Evolutionary conservation across 495 filamentous ascomycete species (phyloP).

Genomic region (Tuber borchii): DNA sequence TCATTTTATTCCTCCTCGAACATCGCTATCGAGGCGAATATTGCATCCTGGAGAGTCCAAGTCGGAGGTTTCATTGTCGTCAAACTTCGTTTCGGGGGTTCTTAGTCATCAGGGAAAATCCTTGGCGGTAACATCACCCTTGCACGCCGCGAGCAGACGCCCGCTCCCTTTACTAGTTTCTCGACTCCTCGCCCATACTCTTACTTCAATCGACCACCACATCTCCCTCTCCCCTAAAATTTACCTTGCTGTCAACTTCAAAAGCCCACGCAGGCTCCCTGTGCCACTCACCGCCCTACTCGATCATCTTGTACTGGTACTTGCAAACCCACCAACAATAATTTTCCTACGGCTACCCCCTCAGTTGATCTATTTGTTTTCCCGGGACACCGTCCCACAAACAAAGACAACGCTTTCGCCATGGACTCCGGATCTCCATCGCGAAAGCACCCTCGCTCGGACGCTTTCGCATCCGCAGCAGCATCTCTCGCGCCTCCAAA

Average conservation of each 20-base stretch:
- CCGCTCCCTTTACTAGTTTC: background rate
- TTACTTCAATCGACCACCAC: conserved; percentile 20
- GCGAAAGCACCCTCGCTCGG: conserved; percentile 12
- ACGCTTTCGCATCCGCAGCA: conserved; percentile 9
- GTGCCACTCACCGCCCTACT: background rate
- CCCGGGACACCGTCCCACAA: background rate
- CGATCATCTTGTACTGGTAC: background rate
- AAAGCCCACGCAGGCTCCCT: background rate
- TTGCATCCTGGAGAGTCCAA: background rate
- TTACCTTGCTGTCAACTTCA: background rate
- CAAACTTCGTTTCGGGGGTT: background rate
- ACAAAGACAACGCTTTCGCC: conserved; percentile 3
- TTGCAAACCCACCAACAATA: background rate
- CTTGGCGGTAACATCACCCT: background rate
- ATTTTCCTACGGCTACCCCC: background rate
- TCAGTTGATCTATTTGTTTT: background rate
- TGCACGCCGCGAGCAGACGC: background rate
- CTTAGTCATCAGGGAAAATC: background rate
- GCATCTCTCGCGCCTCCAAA: conserved; percentile 3
- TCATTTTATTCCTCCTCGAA: background rate
- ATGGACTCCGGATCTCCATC: conserved; percentile 9
- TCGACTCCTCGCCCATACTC: background rate
- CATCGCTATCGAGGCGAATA: background rate
- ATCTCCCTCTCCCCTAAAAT: conserved; percentile 5
- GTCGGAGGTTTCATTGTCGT: background rate